Evolutionary conservation across 2,329 filamentous ascomycete species (phyloP).

Genomic region (Botrytis medusae): DNA sequence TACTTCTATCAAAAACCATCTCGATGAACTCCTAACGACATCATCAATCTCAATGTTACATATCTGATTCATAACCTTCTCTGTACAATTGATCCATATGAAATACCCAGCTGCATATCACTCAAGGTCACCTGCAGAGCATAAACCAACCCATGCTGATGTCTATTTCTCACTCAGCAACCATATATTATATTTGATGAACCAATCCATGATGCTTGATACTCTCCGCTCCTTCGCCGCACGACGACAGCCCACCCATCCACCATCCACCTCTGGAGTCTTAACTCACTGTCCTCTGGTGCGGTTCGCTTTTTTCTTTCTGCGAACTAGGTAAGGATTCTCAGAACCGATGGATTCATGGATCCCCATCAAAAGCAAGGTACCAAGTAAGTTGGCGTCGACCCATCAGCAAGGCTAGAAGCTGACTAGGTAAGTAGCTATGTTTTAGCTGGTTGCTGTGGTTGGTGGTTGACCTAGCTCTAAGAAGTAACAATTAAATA

Average conservation of each 20-base stretch:
- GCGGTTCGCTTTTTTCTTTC: not conserved
- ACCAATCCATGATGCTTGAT: conserved; percentile 4
- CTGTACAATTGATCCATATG: not conserved
- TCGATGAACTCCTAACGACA: not conserved
- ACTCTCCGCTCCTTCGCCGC: not conserved
- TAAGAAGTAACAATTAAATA: conserved; percentile 1
- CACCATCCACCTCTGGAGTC: not conserved
- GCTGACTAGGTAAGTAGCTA: conserved; percentile 1
- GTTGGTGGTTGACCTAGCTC: not conserved
- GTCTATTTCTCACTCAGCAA: conserved; percentile 20
- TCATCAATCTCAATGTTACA: conserved; percentile 5
- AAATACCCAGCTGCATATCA: conserved; percentile 6
- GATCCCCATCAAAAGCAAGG: conserved; percentile 16
- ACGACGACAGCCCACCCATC: not conserved
- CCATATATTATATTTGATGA: not conserved
- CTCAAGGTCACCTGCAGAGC: conserved; percentile 10
- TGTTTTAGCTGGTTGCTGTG: conserved; percentile 14
- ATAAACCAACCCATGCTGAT: conserved; percentile 7
- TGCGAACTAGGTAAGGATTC: conserved; percentile 20
- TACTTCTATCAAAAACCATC: not conserved
- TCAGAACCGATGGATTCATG: conserved; percentile 17
- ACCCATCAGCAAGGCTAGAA: conserved; percentile 16
- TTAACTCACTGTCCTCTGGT: not conserved
- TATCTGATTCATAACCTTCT: conserved; percentile 4
- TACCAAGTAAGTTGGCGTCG: not conserved